Base-by-base conservation (phyloP, 306 rosid species). In the Sechiopsis laciniata region DNA sequence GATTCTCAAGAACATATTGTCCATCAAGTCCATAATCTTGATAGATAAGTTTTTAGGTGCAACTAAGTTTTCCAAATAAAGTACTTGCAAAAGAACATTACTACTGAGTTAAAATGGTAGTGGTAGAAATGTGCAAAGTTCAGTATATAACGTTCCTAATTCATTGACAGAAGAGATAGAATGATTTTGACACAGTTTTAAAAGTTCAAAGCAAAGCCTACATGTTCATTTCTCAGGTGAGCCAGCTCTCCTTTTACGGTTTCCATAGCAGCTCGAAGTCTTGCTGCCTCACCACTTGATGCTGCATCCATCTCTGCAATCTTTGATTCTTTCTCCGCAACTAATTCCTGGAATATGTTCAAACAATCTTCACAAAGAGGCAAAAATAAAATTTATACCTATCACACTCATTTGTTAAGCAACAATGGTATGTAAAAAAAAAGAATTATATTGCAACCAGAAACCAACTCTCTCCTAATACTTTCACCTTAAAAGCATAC, bases 241-340 rank as follows among this genome's bases (percentile, higher is more conserved):
- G 90, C 82, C 76, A 88, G 82, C 79, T 95, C 99, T 65, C 97
- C 99, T 80, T 85, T 95, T 40, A 89, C 80, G 75, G 90, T 82
- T 83, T 95, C 99, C 84, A 83, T 77, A 29, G 90, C 84, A 72
- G 99, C 99, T 84, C 89, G 89, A 82, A 88, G 89, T 56, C 99
- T 89, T 66, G 82, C 99, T 15, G 96, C 89, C 84, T 91, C 96
- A 80, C 99, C 99, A 74, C 90, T 83, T 53, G 96, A 91, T 69
- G 97, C 92, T 72, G 97, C 99, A 81, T 95, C 99, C 92, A 89
- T 87, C 88, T 95, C 97, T 77, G 96, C 97, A 77, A 95, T 91
- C 90, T 82, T 89, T 48, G 93, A 88, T 77, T 95, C 99, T 86
- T 85, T 91, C 83, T 86, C 97, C 37, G 92, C 99, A 82, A 88